Conservation (phyloP, 768 basidiomycete genomes). For the Russula virescens region DNA sequence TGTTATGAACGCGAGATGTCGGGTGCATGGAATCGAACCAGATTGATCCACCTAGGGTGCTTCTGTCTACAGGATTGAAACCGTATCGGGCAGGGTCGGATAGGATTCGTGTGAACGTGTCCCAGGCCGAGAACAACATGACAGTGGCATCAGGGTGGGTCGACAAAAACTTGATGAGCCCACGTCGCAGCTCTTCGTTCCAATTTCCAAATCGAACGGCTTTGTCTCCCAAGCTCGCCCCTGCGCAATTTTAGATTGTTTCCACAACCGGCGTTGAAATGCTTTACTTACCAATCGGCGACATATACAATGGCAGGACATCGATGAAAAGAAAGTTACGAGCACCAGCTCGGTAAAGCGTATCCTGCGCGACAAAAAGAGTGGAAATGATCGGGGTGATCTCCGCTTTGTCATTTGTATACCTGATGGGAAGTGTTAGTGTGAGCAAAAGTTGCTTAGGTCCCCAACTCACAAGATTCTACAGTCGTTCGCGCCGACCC, state of each 20-base stretch:
- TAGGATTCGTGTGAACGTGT: slow-evolving; percentile 27
- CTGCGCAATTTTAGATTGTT: neutral
- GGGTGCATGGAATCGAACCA: slow-evolving; percentile 24
- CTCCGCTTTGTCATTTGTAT: slow-evolving; percentile 10
- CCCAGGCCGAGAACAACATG: slow-evolving; percentile 27
- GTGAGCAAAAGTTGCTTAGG: slow-evolving; percentile 28
- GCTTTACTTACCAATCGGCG: slow-evolving; percentile 33
- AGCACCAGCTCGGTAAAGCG: slow-evolving; percentile 41
- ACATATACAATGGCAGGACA: slow-evolving; percentile 45
- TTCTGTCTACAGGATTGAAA: slow-evolving; percentile 16
- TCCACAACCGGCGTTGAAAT: neutral
- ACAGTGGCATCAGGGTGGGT: slow-evolving; percentile 27
- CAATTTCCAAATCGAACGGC: slow-evolving; percentile 17
- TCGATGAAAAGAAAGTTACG: slow-evolving; percentile 52
- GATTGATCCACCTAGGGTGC: slow-evolving; percentile 13
- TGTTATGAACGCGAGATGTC: slow-evolving; percentile 16
- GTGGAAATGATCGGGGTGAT: slow-evolving; percentile 20
- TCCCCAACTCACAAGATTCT: slow-evolving; percentile 16
- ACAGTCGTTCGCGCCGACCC: slow-evolving; percentile 58
- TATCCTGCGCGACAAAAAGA: slow-evolving; percentile 41
- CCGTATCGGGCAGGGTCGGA: slow-evolving; percentile 24
- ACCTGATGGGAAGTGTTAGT: slow-evolving; percentile 16
- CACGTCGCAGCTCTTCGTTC: slow-evolving; percentile 17
- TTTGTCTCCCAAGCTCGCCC: slow-evolving; percentile 13
- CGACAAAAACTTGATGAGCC: slow-evolving; percentile 21